Conservation (phyloP, 106 monocot genomes). For the Alisma plantagoaquatica region DNA sequence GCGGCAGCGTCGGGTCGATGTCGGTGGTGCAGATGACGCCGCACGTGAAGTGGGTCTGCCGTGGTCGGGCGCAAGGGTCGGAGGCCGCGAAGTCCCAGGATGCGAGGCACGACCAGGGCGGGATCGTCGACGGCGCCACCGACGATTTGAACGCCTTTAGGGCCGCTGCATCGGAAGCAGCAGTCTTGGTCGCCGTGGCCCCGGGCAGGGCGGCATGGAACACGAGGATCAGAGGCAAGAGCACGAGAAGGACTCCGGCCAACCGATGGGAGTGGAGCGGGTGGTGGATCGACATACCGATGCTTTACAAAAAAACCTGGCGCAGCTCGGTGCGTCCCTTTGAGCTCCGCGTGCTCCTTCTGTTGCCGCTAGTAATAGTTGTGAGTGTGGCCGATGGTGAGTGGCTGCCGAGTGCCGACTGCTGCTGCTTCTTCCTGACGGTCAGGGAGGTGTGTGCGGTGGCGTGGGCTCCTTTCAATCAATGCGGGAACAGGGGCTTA, state of each 20-base stretch:
- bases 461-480: no score
- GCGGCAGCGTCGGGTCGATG: slow-evolving; percentile 1
- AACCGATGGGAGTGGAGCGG: no score
- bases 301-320: no score
- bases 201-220: neutral
- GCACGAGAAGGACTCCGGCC: neutral
- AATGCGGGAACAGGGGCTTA: no score
- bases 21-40: slow-evolving; percentile 37
- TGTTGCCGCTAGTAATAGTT: no score
- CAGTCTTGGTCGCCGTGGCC: slow-evolving; percentile 4
- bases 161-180: slow-evolving; percentile 28
- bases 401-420: no score
- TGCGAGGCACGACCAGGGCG: slow-evolving; percentile 45
- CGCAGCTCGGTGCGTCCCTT: no score
- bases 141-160: slow-evolving; percentile 33
- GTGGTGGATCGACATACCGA: no score
- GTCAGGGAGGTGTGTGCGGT: no score
- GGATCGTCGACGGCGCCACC: slow-evolving; percentile 26
- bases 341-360: no score
- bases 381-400: no score
- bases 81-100: slow-evolving; percentile 51
- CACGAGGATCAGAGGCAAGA: slow-evolving; percentile 1
- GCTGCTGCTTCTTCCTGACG: no score
- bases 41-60: slow-evolving; percentile 40
- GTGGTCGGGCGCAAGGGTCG: slow-evolving; percentile 32